These are phyloP conservation scores for Bruguiera hainesii DNA, from an alignment of 441 rosid genomes.

Conservation along the genomic window DNA sequence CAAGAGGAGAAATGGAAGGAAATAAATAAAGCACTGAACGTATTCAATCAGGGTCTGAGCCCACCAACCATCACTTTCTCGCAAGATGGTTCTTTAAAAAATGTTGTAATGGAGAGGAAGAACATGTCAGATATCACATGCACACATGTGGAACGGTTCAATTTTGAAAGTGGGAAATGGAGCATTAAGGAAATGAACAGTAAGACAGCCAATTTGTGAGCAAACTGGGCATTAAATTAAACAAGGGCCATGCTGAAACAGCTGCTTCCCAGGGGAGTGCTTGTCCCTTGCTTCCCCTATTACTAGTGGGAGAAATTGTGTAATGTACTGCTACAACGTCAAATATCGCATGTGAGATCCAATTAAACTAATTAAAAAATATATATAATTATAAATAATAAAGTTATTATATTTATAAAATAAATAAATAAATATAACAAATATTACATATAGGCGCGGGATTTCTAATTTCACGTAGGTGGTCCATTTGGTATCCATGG, in stretches of 20 bases:
- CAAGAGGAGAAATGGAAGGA: slow-evolving; percentile 30
- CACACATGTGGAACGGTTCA: slow-evolving; percentile 34
- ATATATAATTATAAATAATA: no score
- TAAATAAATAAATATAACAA: no score
- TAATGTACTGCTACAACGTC: not conserved
- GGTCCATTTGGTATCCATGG: not conserved
- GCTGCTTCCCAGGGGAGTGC: slow-evolving; percentile 11
- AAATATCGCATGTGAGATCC: no score
- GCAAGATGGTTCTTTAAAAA: not conserved
- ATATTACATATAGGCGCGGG: no score
- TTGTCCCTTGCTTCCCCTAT: slow-evolving; percentile 2
- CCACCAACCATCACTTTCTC: slow-evolving; percentile 24
- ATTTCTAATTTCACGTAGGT: no score
- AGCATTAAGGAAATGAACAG: not conserved
- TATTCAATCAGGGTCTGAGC: slow-evolving; percentile 23
- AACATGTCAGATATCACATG: slow-evolving; percentile 38
- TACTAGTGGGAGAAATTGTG: slow-evolving; percentile 26
- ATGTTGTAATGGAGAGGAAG: not conserved
- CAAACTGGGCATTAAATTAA: not conserved
- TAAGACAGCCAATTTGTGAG: not conserved
- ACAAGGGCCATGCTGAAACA: slow-evolving; percentile 31
- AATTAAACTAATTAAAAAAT: no score
- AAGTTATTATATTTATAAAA: no score
- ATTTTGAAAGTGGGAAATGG: not conserved
- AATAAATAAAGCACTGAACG: slow-evolving; percentile 15